These are phyloP conservation scores for Elsinoe necatrix DNA, from an alignment of 2,329 filamentous ascomycete species.

Conservation along the genomic window DNA sequence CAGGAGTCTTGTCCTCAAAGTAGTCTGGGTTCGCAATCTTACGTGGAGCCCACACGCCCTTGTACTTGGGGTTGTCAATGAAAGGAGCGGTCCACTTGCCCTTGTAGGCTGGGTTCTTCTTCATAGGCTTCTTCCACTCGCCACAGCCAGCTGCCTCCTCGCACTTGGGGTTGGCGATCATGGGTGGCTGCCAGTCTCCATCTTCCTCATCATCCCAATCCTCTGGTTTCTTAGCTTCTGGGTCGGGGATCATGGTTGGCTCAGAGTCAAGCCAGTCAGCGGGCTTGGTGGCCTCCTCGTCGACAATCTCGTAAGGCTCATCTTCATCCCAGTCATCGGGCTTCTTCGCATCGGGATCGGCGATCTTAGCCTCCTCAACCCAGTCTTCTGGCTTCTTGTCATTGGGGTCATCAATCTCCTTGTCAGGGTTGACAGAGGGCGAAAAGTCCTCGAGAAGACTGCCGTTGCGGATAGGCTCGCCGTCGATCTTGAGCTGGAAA, in stretches of 20 bases:
- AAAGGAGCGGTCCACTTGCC: conserved; percentile 92
- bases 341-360: conserved; percentile 89
- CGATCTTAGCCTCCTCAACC: conserved; percentile 87
- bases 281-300: conserved; percentile 82
- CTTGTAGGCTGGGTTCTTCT: conserved; percentile 95
- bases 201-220: conserved; percentile 99
- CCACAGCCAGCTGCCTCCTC: conserved; percentile 88
- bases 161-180: conserved; percentile 92
- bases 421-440: conserved; percentile 84
- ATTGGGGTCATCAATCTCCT: conserved; percentile 90
- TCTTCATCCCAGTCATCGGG: conserved; percentile 99
- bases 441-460: conserved; percentile 89
- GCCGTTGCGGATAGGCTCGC: conserved; percentile 77
- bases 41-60: conserved; percentile 85
- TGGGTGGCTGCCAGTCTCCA: conserved; percentile 89
- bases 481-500: conserved; percentile 85
- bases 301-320: conserved; percentile 89
- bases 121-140: conserved; percentile 83
- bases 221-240: conserved; percentile 93
- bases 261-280: conserved; percentile 96
- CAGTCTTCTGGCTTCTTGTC: conserved; percentile 92
- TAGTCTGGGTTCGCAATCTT: conserved; percentile 96
- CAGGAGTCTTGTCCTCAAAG: conserved; percentile 93
- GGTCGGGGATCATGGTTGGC: conserved; percentile 73
- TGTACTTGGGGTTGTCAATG: conserved; percentile 97